Base-by-base conservation (phyloP, 139 green algal species). In the Chlorella sp. region DNA sequence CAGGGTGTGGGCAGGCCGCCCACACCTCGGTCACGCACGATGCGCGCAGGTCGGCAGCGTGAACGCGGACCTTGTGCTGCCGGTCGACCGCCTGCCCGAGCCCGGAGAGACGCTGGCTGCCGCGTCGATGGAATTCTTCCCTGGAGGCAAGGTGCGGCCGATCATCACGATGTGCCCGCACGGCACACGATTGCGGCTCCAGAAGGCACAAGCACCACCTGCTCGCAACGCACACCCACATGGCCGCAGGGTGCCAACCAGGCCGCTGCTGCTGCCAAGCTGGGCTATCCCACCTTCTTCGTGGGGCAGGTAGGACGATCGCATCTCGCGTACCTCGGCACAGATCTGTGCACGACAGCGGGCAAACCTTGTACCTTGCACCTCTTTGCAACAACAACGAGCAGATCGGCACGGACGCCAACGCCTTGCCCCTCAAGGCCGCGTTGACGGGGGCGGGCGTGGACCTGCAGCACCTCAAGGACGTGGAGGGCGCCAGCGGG, bases 191-290 rank as follows among this genome's bases (percentile, higher is more conserved):
- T n/a, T n/a, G n/a, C n/a, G n/a, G n/a, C n/a, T n/a, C n/a, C n/a
- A n/a, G n/a, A n/a, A n/a, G n/a, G n/a, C n/a, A n/a, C n/a, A n/a
- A 72, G 26, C 36, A 59, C 27, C 35, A 71, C 35, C 66, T 2
- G 26, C 35, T 27, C 22, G 17, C 31, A 31, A 5, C 33, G 6
- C 32, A 50, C 14, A 23, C 31, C 31, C 31, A 6, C 32, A 23
- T 70, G 64, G 31, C 42, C 51, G 32, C 36, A 96, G 88, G 92
- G 92, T 26, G 90, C 91, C 20, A 97, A 97, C 75, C 92, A 97
- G 74, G 92, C 92, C 29, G 90, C 88, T n/a, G 90, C 91, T 17
- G 92, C 91, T 10, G 88, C 86, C 1, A 87, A 80, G 61, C 77
- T 94, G 6, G 88, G 83, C 10, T 89, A 91, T 63, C 82, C 80